Percentiles rank a stretch among this genome's conserved stretches.
These are phyloP conservation scores for Annulohypoxylon bovei DNA, from an alignment of 495 filamentous ascomycete species.

Conservation along the genomic window DNA sequence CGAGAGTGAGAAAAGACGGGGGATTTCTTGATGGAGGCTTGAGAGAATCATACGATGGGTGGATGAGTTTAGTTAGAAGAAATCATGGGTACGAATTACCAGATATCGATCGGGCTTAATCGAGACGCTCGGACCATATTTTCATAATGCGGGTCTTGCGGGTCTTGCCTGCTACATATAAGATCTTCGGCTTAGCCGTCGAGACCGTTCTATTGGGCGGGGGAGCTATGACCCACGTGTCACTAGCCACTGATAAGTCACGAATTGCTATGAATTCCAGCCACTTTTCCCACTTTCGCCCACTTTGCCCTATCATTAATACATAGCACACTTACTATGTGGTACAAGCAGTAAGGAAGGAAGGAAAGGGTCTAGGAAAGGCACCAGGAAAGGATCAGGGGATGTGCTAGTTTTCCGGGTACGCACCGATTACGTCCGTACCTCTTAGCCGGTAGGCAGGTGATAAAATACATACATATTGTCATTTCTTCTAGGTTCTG, in stretches of 20 bases:
- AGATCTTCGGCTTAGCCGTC: conserved; percentile 30
- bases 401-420: not conserved
- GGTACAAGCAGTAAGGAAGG: not conserved
- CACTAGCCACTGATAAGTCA: conserved; percentile 30
- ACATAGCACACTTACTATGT: not conserved
- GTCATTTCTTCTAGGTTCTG: not conserved
- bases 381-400: not conserved
- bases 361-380: not conserved
- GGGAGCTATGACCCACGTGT: conserved; percentile 7
- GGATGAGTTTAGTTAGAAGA: not conserved
- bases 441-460: conserved; percentile 6
- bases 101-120: conserved; percentile 42
- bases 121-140: conserved; percentile 21
- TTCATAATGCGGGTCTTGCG: not conserved
- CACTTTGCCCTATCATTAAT: not conserved
- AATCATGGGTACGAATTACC: not conserved
- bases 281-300: conserved; percentile 20
- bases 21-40: conserved; percentile 35
- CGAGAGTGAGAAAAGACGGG: conserved; percentile 27
- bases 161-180: not conserved
- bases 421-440: conserved; percentile 22
- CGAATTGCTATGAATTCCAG: conserved; percentile 3
- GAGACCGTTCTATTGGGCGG: conserved; percentile 22
- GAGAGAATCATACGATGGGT: conserved; percentile 35
- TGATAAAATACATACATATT: not conserved